These are phyloP conservation scores for Circinella minor DNA, from an alignment of 371 early-diverging fungal species.

Conservation along the genomic window DNA sequence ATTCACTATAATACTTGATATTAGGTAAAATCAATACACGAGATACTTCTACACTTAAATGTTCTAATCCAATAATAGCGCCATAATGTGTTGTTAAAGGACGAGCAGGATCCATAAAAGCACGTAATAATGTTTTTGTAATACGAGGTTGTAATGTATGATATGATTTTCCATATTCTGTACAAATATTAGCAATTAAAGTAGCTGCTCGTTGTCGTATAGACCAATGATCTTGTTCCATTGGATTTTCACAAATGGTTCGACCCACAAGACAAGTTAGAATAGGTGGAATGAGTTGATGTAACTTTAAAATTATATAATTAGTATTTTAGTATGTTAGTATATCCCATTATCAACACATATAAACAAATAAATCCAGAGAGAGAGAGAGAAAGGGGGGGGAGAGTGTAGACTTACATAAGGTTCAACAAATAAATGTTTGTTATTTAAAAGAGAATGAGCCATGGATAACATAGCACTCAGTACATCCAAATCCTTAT, in stretches of 20 bases:
- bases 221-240: slow-evolving; percentile 80
- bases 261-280: slow-evolving; percentile 96
- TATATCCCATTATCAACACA: too few relatives aligned
- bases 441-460: slow-evolving; percentile 86
- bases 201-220: slow-evolving; percentile 80
- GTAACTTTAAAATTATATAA: slow-evolving; percentile 68
- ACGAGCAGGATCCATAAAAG: slow-evolving; percentile 87
- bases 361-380: too few relatives aligned
- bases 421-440: slow-evolving; percentile 96
- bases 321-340: background rate
- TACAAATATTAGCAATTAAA: slow-evolving; percentile 74
- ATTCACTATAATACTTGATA: slow-evolving; percentile 62
- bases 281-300: slow-evolving; percentile 97
- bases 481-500: slow-evolving; percentile 71
- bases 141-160: slow-evolving; percentile 89
- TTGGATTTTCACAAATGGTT: slow-evolving; percentile 70
- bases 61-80: slow-evolving; percentile 80
- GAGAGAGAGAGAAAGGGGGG: too few relatives aligned
- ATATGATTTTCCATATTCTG: slow-evolving; percentile 77
- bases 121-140: slow-evolving; percentile 85
- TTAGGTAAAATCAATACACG: slow-evolving; percentile 80
- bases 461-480: slow-evolving; percentile 85
- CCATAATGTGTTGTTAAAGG: slow-evolving; percentile 89
- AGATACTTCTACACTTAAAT: slow-evolving; percentile 82
- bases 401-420: slow-evolving; percentile 72